phyloP scores from a whole-genome alignment of 305 asterid genomes.

The Andrographis paniculata region DNA sequence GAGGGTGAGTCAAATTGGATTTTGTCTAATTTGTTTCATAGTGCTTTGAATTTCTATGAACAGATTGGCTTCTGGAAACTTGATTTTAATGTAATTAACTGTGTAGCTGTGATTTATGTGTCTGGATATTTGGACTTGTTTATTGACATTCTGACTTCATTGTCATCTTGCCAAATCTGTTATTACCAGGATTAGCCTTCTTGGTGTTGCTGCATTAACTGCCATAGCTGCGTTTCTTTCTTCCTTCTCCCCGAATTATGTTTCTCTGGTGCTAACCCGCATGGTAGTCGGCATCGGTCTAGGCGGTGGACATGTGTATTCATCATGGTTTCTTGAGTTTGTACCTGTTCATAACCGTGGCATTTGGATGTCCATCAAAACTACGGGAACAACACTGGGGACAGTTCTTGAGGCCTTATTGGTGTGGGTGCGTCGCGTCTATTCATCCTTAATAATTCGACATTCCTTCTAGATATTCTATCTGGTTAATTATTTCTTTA shows the following conservation, averaged over 20 bases:
- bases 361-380: slow-evolving; percentile 50
- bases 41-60: too few relatives aligned
- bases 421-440: slow-evolving; percentile 51
- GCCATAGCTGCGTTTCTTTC: slow-evolving; percentile 47
- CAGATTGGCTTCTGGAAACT: too few relatives aligned
- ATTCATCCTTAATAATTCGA: too few relatives aligned
- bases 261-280: slow-evolving; percentile 39
- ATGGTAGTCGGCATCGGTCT: slow-evolving; percentile 61
- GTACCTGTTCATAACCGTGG: slow-evolving; percentile 60
- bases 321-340: slow-evolving; percentile 83
- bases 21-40: too few relatives aligned
- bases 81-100: too few relatives aligned
- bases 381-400: slow-evolving; percentile 59
- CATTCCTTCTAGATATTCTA: too few relatives aligned
- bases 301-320: slow-evolving; percentile 65
- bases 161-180: neutral
- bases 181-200: slow-evolving; percentile 67
- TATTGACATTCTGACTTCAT: too few relatives aligned
- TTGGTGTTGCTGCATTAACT: slow-evolving; percentile 45
- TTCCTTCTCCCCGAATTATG: slow-evolving; percentile 57
- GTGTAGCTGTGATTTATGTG: too few relatives aligned
- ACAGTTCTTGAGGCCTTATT: slow-evolving; percentile 61
- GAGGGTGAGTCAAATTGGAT: too few relatives aligned
- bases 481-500: too few relatives aligned
- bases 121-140: too few relatives aligned